Evolutionary conservation across 2,329 filamentous ascomycete species (phyloP), one percentile per base, ranked within the genome.

Genomic region (Pseudocercospora fuligena): DNA sequence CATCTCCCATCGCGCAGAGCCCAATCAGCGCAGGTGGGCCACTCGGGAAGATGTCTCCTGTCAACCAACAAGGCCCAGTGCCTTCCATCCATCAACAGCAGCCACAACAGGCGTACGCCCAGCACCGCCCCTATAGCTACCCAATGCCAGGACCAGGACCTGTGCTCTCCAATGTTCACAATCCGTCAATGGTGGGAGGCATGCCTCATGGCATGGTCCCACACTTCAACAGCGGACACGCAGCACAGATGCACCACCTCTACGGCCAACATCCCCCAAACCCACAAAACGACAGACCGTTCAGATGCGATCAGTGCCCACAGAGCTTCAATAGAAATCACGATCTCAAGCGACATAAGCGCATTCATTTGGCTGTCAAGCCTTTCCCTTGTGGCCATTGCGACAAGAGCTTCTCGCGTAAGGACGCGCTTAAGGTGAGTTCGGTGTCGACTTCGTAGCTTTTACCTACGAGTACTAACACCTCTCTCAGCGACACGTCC

Each of bases 251-350:
- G 79, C 92, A 92, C 68, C 92, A 92, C 67, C 82, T 85, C 70
- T 84, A 87, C 68, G 83, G 83, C 14, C 81, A 82, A 31, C 80
- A 81, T 56, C 85, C 56, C 16, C 80, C 82, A 21, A 80, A 80
- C 2, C 82, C 85, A 9, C 83, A 86, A 29, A 90, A 91, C 64
- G 94, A 98, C 73, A 88, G 94, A 5, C 95, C 95, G 0, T 98
- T 97, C 84, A 94, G 94, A 80, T 99, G 95, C 78, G 93, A 98
- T 73, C 87, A 92, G 76, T 99, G 95, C 76, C 88, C 92, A 0
- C 93, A 97, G 78, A 94, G 92, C 43, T 99, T 99, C 82, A 98
- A 97, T 79, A 86, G 95, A 4, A 98, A 98, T 71, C 95, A 98
- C 76, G 95, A 98, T 76, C 80, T 98, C 73, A 99, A 99, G 81